A percentile compares a stretch with the other conserved stretches of the same genome.
Evolutionary conservation across 306 rosid species (phyloP).

Genomic region (Medicago arabica): DNA sequence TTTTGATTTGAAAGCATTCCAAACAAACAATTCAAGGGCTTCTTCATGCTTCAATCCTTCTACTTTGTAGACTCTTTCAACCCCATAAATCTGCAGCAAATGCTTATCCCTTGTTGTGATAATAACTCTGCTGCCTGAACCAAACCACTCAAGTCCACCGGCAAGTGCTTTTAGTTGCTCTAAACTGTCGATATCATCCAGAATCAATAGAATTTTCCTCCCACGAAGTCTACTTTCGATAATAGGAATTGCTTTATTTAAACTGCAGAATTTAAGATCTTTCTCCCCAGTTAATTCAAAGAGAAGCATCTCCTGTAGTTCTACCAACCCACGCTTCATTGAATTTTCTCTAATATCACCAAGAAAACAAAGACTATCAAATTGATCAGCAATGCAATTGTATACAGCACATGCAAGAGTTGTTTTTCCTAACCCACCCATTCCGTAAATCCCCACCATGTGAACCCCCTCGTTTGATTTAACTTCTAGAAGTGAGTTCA

Average conservation of each 20-base stretch:
- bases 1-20: constrained; percentile 1
- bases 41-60: constrained; percentile 18
- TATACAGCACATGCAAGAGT: constrained; percentile 22
- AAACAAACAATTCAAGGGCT: constrained; percentile 25
- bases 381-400: constrained; percentile 28
- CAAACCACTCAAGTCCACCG: constrained; percentile 33
- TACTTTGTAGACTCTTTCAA: constrained; percentile 17
- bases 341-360: constrained; percentile 13
- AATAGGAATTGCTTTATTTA: constrained; percentile 18
- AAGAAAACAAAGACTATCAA: constrained; percentile 24
- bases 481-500: constrained; percentile 18
- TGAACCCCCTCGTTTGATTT: constrained; percentile 19
- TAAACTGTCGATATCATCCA: constrained; percentile 26
- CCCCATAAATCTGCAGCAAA: constrained; percentile 11
- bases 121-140: constrained; percentile 28
- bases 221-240: not conserved
- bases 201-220: constrained; percentile 25
- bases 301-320: constrained; percentile 38
- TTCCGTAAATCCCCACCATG: constrained; percentile 37
- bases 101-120: not conserved
- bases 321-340: constrained; percentile 6
- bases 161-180: constrained; percentile 11
- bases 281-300: not conserved
- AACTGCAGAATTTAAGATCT: not conserved
- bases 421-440: constrained; percentile 17